A percentile compares a stretch with the other conserved stretches of the same genome.
phyloP scores from a whole-genome alignment of 345 rosid species.

The Gynandropsis gynandra region DNA sequence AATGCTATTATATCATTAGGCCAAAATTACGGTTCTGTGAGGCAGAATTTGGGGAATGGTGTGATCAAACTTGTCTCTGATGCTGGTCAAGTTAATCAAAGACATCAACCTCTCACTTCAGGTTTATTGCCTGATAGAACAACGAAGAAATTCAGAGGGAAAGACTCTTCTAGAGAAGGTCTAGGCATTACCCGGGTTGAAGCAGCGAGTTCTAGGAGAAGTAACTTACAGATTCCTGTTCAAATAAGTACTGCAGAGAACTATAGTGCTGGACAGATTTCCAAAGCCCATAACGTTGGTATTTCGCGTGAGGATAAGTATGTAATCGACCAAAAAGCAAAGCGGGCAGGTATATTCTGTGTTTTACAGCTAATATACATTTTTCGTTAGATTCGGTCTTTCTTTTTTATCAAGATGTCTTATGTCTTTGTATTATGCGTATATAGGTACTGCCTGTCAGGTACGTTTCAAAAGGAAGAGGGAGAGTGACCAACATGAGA shows the following conservation, averaged over 20 bases:
- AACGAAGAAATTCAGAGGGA: slow-evolving; percentile 14
- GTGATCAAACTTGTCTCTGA: slow-evolving; percentile 13
- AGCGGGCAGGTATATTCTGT: slow-evolving; percentile 17
- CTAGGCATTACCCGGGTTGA: slow-evolving; percentile 14
- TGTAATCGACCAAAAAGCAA: slow-evolving; percentile 13
- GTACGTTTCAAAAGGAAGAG: slow-evolving; percentile 40
- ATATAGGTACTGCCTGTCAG: slow-evolving; percentile 34
- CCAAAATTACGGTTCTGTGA: neutral
- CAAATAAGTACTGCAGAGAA: slow-evolving; percentile 10
- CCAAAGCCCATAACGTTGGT: slow-evolving; percentile 5
- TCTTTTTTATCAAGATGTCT: slow-evolving; percentile 1
- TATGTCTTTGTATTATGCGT: slow-evolving; percentile 17
- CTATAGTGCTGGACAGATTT: slow-evolving; percentile 17
- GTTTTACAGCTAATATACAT: slow-evolving; percentile 11
- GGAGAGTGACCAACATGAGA: slow-evolving; percentile 29
- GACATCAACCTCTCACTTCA: slow-evolving; percentile 17
- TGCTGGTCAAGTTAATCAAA: slow-evolving; percentile 17
- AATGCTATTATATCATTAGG: slow-evolving; percentile 2
- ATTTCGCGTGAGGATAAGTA: slow-evolving; percentile 13
- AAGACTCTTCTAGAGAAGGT: slow-evolving; percentile 18
- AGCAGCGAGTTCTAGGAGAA: slow-evolving; percentile 32
- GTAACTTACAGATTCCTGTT: slow-evolving; percentile 26
- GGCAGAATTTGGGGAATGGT: slow-evolving; percentile 22
- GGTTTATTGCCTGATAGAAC: slow-evolving; percentile 14
- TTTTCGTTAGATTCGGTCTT: neutral